Evolutionary conservation across 1,284 basidiomycete genomes (phyloP), one percentile per base, ranked within the genome.

Genomic region (Ustilago cynodontis): DNA sequence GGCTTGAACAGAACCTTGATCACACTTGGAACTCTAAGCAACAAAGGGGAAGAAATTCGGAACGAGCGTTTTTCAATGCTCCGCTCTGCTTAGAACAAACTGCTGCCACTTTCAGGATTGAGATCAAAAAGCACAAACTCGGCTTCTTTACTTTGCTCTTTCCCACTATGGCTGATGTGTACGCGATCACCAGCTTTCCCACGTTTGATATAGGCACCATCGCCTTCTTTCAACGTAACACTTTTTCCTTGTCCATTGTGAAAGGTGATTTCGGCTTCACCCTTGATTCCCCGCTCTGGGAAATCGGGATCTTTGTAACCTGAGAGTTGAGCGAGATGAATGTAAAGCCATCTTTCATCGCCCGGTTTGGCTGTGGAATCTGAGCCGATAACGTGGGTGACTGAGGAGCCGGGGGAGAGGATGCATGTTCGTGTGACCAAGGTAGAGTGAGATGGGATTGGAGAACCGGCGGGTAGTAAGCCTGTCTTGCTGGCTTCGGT

Each of bases 241-340:
- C 86, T 86, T 18, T 87, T 86, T 11, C 88, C 86, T 8, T 87
- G 87, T 2, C 88, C 88, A 31, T 87, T 83, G 61, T 82, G 81
- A 43, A 91, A 74, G 58, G 85, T 88, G 59, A 92, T 82, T 47
- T 85, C 85, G 0, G 89, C 90, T 59, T 77, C 39, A 9, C 45
- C 52, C 16, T 71, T 71, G 47, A 57, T 67, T 9, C 76, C 79
- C 35, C 72, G 63, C 0, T 89, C 87, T 22, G 84, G 78, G 3
- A 87, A 87, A 0, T 56, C 56, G 88, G 80, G 69, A 43, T 74
- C 75, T 33, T 70, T 75, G 61, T 77, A 82, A 3, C 81, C 79
- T 2, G 59, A 60, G 3, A 62, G 50, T 52, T 78, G 77, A 22
- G 80, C 80, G 7, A 83, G 62, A 60, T 82, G 82, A 39, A 82